Conservation (phyloP, 805 yeast genomes). For the Blastobotrys robertii region DNA sequence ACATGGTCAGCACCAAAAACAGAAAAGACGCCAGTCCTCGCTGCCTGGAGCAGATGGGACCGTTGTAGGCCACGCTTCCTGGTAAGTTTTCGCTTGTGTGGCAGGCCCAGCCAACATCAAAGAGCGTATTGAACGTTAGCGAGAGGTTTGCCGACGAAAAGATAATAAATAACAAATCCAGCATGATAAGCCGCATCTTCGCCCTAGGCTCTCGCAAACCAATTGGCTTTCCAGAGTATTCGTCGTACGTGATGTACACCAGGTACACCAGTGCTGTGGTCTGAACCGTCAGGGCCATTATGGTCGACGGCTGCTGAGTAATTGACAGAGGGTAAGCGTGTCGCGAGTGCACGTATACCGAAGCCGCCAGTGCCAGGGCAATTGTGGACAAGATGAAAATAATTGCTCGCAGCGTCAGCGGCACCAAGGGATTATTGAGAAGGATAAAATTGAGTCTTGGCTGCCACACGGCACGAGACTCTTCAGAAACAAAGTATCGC, state of each 20-base stretch:
- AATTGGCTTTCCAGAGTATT: conserved; percentile 82
- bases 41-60: conserved; percentile 65
- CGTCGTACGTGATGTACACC: conserved; percentile 78
- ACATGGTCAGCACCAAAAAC: conserved; percentile 61
- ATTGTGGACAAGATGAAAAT: conserved; percentile 49
- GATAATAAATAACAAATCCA: conserved; percentile 80
- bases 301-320: conserved; percentile 76
- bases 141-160: conserved; percentile 83
- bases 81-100: conserved; percentile 11
- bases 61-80: conserved; percentile 30
- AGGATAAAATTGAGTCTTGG: conserved; percentile 52
- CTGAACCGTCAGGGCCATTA: conserved; percentile 86
- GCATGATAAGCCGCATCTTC: conserved; percentile 68
- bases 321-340: conserved; percentile 27
- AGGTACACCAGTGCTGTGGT: conserved; percentile 68
- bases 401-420: conserved; percentile 59
- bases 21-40: conserved; percentile 69
- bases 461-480: conserved; percentile 31
- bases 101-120: conserved; percentile 79
- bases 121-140: conserved; percentile 73
- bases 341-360: conserved; percentile 28
- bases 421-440: conserved; percentile 70
- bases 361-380: conserved; percentile 69
- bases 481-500: conserved; percentile 19
- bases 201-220: conserved; percentile 81